A percentile compares a stretch with the other conserved stretches of the same genome.
Conservation (phyloP, 371 early-diverging fungal species). For the Mucor circinelloides region DNA sequence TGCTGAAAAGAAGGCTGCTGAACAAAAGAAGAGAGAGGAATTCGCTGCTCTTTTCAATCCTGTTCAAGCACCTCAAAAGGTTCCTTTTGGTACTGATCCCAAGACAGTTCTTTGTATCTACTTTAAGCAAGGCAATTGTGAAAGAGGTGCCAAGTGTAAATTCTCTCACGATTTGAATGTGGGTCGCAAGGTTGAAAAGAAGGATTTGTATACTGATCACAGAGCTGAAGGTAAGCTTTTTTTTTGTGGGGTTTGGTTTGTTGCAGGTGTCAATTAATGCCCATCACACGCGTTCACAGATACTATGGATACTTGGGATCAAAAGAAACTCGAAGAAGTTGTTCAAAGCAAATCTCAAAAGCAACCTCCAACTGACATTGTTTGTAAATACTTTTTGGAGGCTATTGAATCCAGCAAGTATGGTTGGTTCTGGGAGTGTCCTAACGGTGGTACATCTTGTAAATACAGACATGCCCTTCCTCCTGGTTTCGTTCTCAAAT, state of each 20-base stretch:
- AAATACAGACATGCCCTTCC: slow-evolving; percentile 98
- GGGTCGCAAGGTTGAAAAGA: slow-evolving; percentile 89
- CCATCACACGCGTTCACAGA: slow-evolving; percentile 49
- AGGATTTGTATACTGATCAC: slow-evolving; percentile 90
- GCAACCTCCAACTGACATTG: slow-evolving; percentile 93
- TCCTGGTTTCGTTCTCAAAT: slow-evolving; percentile 95
- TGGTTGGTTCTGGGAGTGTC: slow-evolving; percentile 99
- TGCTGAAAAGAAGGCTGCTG: slow-evolving; percentile 47
- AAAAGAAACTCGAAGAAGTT: slow-evolving; percentile 86
- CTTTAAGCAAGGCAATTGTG: slow-evolving; percentile 93
- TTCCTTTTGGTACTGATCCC: slow-evolving; percentile 99
- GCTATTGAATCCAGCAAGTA: slow-evolving; percentile 97
- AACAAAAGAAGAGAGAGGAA: slow-evolving; percentile 50
- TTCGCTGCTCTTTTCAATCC: slow-evolving; percentile 91
- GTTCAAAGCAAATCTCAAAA: slow-evolving; percentile 86
- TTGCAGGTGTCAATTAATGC: neutral
- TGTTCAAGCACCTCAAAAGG: slow-evolving; percentile 88
- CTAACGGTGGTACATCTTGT: slow-evolving; percentile 86
- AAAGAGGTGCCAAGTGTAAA: slow-evolving; percentile 96
- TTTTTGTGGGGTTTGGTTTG: neutral
- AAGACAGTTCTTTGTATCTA: slow-evolving; percentile 96
- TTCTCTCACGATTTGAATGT: slow-evolving; percentile 96
- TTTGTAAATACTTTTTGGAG: slow-evolving; percentile 99
- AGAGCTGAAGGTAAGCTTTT: slow-evolving; percentile 50
- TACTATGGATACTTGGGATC: slow-evolving; percentile 97